Conservation (phyloP, 202 grass and related monocot genomes). For the Brachypodium distachyon region DNA sequence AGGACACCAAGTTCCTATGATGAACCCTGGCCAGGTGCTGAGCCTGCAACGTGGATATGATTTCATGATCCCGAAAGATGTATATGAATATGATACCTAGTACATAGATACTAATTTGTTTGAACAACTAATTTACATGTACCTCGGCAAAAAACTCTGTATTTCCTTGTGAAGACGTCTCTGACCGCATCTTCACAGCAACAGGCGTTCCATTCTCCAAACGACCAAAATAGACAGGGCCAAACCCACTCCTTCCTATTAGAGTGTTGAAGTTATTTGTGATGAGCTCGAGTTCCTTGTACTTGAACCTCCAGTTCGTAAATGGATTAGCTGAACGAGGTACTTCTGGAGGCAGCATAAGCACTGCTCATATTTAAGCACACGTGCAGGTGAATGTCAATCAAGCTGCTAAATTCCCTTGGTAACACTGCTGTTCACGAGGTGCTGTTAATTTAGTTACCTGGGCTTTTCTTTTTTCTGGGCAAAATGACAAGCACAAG, state of each 20-base stretch:
- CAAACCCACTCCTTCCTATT: conserved; percentile 20
- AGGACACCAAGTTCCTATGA: conserved; percentile 25
- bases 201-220: conserved; percentile 1
- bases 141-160: conserved; percentile 19
- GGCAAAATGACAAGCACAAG: neutral
- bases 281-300: conserved; percentile 22
- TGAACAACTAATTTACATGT: neutral
- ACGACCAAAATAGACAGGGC: conserved; percentile 8
- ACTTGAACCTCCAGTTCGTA: conserved; percentile 10
- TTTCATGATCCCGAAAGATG: conserved; percentile 5
- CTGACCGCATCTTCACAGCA: conserved; percentile 19
- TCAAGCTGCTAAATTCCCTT: neutral
- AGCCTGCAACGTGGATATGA: conserved; percentile 14
- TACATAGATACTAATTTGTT: neutral
- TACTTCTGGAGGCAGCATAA: neutral
- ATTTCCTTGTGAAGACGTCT: conserved; percentile 8
- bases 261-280: neutral
- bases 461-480: neutral
- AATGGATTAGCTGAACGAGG: neutral
- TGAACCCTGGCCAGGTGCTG: conserved; percentile 18
- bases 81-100: neutral
- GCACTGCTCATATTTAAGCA: neutral
- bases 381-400: neutral
- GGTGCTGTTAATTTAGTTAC: neutral
- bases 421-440: neutral